Evolutionary conservation across 768 basidiomycete genomes (phyloP).

Genomic region (Rhizopogon roseolus): DNA sequence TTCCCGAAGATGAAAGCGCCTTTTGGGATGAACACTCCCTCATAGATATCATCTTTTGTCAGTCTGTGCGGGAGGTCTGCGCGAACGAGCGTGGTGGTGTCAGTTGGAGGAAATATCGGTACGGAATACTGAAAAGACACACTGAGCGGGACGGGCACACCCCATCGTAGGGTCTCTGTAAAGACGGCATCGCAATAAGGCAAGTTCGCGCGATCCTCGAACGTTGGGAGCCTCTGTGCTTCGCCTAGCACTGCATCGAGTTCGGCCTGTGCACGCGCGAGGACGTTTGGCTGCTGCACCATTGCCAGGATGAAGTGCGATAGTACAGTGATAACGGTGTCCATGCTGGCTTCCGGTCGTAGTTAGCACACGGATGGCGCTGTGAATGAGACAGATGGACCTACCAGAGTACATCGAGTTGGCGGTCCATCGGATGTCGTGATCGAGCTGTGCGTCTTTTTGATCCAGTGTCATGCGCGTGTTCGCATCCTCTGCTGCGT

Average conservation of each 20-base stretch:
- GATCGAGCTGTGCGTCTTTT: slow-evolving; percentile 38
- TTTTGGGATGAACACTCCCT: slow-evolving; percentile 54
- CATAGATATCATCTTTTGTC: slow-evolving; percentile 63
- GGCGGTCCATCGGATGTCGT: slow-evolving; percentile 77
- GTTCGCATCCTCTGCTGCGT: background rate
- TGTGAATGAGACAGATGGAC: slow-evolving; percentile 7
- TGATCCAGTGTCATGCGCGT: background rate
- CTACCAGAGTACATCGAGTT: slow-evolving; percentile 69
- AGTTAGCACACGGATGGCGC: background rate
- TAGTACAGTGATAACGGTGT: slow-evolving; percentile 49
- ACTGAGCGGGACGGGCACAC: slow-evolving; percentile 55
- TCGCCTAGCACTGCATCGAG: slow-evolving; percentile 55
- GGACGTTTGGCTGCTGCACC: slow-evolving; percentile 53
- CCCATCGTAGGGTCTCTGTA: slow-evolving; percentile 53
- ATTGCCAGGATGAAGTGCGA: slow-evolving; percentile 65
- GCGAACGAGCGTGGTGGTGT: background rate
- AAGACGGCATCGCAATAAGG: slow-evolving; percentile 58
- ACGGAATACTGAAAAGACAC: slow-evolving; percentile 20
- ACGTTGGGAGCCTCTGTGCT: slow-evolving; percentile 50
- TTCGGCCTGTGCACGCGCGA: slow-evolving; percentile 57
- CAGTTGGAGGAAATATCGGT: background rate
- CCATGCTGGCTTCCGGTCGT: slow-evolving; percentile 44
- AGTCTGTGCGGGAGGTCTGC: slow-evolving; percentile 60
- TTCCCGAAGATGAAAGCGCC: slow-evolving; percentile 65
- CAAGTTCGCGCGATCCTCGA: slow-evolving; percentile 49